A percentile compares a stretch with the other conserved stretches of the same genome.
phyloP scores from a whole-genome alignment of 2,329 filamentous ascomycete genomes.

The Xylaria digitata region DNA sequence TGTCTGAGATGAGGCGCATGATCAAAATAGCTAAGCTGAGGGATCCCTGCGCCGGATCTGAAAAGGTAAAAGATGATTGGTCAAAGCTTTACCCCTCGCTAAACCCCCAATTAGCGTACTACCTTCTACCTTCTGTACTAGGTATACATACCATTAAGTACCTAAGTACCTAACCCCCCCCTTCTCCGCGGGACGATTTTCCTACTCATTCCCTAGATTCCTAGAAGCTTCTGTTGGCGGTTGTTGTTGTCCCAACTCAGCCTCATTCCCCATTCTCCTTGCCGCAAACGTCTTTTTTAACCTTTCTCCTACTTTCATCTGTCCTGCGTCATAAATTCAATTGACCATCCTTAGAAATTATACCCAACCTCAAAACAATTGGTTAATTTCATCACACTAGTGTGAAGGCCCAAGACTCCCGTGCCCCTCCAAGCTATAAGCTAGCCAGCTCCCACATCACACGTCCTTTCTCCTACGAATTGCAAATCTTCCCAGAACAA shows the following conservation, averaged over 20 bases:
- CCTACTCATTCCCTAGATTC: constrained; percentile 26
- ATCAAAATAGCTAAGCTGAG: background rate
- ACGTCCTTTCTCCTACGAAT: background rate
- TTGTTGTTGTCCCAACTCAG: constrained; percentile 19
- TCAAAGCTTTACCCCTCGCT: constrained; percentile 29
- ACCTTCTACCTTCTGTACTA: too few species aligned
- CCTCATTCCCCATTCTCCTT: constrained; percentile 24
- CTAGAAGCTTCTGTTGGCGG: constrained; percentile 40
- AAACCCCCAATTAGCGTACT: background rate
- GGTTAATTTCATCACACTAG: background rate
- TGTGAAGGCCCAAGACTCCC: background rate
- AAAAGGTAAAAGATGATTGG: constrained; percentile 36
- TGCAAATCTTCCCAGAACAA: too few species aligned
- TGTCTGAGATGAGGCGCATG: too few species aligned
- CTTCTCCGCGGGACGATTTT: too few species aligned
- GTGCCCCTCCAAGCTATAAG: constrained; percentile 20
- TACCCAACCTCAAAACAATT: background rate
- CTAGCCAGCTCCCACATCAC: background rate
- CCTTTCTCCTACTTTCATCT: background rate
- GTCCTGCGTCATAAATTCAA: background rate
- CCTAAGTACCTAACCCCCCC: too few species aligned
- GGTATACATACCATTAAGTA: too few species aligned
- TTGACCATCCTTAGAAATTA: background rate
- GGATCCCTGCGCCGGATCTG: background rate
- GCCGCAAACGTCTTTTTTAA: constrained; percentile 18